Conservation (phyloP, 2,329 filamentous ascomycete species). For the Dactylonectria macrodidyma region DNA sequence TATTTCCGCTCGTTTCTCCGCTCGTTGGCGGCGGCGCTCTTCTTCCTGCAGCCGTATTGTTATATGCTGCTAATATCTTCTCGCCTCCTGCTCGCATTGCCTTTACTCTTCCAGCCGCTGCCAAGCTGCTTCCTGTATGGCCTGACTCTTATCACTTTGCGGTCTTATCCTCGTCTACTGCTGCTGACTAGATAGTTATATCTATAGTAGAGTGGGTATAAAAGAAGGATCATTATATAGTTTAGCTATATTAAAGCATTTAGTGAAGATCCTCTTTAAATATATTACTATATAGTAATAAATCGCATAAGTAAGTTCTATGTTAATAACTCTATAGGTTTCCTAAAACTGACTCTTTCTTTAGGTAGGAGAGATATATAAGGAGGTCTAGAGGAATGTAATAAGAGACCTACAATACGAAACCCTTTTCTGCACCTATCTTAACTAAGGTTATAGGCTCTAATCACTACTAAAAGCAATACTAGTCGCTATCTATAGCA, state of each 20-base stretch:
- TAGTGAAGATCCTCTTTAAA: background rate
- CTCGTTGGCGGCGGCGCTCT: background rate
- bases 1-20: background rate
- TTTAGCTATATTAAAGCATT: background rate
- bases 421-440: too few species aligned
- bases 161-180: background rate
- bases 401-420: background rate
- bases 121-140: background rate
- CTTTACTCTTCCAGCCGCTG: background rate
- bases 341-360: background rate
- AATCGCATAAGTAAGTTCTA: background rate
- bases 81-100: background rate
- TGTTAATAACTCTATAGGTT: background rate
- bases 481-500: background rate
- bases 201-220: background rate
- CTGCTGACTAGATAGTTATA: background rate
- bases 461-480: background rate
- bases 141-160: background rate
- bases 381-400: background rate
- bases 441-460: too few species aligned
- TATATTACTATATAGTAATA: background rate
- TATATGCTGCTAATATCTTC: background rate
- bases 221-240: background rate
- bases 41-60: background rate
- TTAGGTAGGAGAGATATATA: background rate